These are phyloP conservation scores for Angomonas ambiguus DNA, from an alignment of 208 protist species.

Conservation along the genomic window DNA sequence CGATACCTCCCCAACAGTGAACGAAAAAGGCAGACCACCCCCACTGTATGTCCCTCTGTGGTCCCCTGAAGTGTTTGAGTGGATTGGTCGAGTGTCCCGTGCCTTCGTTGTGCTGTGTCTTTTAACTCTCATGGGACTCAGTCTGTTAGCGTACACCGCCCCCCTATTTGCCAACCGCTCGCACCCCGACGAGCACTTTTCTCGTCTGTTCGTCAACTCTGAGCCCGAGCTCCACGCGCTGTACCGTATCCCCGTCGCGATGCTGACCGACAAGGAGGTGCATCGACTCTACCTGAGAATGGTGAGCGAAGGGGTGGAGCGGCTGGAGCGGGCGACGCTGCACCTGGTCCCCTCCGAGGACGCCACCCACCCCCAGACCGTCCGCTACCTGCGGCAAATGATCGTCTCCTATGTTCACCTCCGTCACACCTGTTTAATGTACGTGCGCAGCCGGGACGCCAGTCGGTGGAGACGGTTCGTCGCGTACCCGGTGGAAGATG, in stretches of 20 bases:
- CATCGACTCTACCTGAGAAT: conserved; percentile 46
- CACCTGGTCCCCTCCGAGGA: conserved; percentile 26
- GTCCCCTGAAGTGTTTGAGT: neutral
- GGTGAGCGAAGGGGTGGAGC: conserved; percentile 63
- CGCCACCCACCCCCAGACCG: conserved; percentile 19
- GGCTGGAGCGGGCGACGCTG: conserved; percentile 55
- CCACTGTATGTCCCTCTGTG: neutral
- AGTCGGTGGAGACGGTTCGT: conserved; percentile 42
- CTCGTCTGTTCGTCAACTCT: conserved; percentile 49
- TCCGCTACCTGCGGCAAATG: conserved; percentile 49
- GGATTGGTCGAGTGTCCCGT: neutral
- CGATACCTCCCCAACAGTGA: too few relatives aligned
- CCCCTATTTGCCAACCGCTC: conserved; percentile 21
- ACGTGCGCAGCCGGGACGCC: conserved; percentile 56
- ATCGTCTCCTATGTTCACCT: conserved; percentile 47
- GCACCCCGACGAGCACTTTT: conserved; percentile 27
- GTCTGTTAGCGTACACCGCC: conserved; percentile 10
- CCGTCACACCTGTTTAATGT: conserved; percentile 44
- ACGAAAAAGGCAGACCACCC: neutral
- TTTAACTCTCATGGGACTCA: neutral
- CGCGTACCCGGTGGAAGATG: conserved; percentile 43
- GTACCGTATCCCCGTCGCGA: conserved; percentile 44
- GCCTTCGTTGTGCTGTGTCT: neutral
- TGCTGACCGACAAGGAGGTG: conserved; percentile 27
- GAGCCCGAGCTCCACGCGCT: conserved; percentile 64